These are phyloP conservation scores for Rhizopus microsporus DNA, from an alignment of 371 early-diverging fungal genomes.

Conservation along the genomic window DNA sequence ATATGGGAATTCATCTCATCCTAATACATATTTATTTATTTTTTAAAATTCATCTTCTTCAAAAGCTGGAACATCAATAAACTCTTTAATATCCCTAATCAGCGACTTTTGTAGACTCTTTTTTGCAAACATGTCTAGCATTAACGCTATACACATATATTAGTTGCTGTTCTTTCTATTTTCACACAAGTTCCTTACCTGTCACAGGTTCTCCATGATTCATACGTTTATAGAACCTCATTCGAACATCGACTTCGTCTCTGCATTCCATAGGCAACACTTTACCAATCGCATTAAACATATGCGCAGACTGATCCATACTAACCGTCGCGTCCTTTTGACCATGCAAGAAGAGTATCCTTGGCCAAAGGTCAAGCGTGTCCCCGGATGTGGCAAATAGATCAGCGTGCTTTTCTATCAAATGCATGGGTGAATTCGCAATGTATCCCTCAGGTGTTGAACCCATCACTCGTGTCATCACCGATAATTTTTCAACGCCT, in stretches of 20 bases:
- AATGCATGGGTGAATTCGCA: constrained; percentile 41
- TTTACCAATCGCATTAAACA: constrained; percentile 45
- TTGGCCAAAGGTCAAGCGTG: constrained; percentile 35
- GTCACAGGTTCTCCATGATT: constrained; percentile 47
- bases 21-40: constrained; percentile 6
- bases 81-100: constrained; percentile 45
- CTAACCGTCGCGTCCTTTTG: constrained; percentile 47
- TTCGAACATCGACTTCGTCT: constrained; percentile 46
- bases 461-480: constrained; percentile 75
- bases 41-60: constrained; percentile 18
- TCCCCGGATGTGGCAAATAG: constrained; percentile 36
- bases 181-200: constrained; percentile 21
- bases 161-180: not conserved
- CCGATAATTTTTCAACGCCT: constrained; percentile 74
- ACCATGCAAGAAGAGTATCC: constrained; percentile 50
- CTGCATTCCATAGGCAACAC: constrained; percentile 34
- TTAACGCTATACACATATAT: constrained; percentile 26
- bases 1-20: constrained; percentile 22
- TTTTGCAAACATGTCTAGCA: constrained; percentile 36
- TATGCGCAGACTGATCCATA: constrained; percentile 39
- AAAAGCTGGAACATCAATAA: constrained; percentile 32
- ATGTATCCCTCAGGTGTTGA: constrained; percentile 25
- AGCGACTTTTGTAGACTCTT: constrained; percentile 30
- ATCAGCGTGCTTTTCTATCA: constrained; percentile 25
- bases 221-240: constrained; percentile 45